Base-by-base conservation (phyloP, 2,329 filamentous ascomycete species). In the Apiospora phragmitis region DNA sequence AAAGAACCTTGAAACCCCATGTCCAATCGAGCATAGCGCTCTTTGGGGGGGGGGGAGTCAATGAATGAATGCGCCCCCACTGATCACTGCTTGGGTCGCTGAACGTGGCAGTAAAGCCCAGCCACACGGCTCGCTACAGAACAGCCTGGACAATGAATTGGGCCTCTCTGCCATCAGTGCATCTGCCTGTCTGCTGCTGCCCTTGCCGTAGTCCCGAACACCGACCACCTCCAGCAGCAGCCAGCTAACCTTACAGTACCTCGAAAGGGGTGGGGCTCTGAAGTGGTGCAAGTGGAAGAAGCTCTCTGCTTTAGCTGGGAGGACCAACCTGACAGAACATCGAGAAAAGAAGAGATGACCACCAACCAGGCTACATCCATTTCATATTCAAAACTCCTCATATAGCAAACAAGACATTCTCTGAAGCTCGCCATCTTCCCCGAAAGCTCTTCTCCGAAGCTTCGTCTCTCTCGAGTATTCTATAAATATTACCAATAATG, bases 61-160 rank as follows among this genome's bases (percentile, higher is more conserved):
- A 62, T 62, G 55, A 24, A 12, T 62, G 55, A 62, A 24, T 62
- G 55, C n/a, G 55, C 55, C 55, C 55, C 55, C 55, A 62, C 55
- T 62, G 55, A 62, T 62, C 55, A 62, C 55, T 62, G 55, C 55
- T 62, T 62, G 55, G 55, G 55, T 62, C 55, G 32, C 55, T 62
- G 55, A 62, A 59, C 51, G 51, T 59, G 51, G 51, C 51, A 59
- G 51, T 35, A 59, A 35, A 21, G 32, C 18, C 51, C 51, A 59
- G 51, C 51, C 51, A 59, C 51, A 59, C 51, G 51, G 51, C 51
- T 59, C 29, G 51, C 51, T 59, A 35, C 51, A 59, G 51, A 51
- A 51, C 24, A 29, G 24, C 14, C 49, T 51, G 49, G 49, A 51
- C 24, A 29, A 26, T 51, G 49, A 51, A 51, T 51, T 29, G 49